Percentiles rank a stretch among this genome's conserved stretches.
Evolutionary conservation across 352 stramenopile species (phyloP).

Genomic region (Phytophthora citrophthora): DNA sequence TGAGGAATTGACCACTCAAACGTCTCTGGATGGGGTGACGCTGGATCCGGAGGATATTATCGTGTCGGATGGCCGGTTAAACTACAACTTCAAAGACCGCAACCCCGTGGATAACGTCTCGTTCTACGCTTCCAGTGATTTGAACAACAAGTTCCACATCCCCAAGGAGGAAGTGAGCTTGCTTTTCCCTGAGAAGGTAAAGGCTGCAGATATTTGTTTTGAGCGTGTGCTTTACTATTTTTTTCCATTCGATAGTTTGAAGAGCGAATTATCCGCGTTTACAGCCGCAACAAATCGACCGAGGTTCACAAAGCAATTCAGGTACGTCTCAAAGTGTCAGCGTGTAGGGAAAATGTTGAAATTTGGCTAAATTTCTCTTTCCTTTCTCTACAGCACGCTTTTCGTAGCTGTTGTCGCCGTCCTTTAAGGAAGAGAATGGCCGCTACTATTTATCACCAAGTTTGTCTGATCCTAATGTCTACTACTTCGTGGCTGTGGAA

Average conservation of each 20-base stretch:
- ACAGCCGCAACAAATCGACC: conserved; percentile 62
- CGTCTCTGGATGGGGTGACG: conserved; percentile 40
- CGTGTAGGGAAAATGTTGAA: neutral
- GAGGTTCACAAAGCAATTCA: conserved; percentile 66
- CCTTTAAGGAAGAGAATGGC: no score
- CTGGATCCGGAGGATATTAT: conserved; percentile 83
- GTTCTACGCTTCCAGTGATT: conserved; percentile 82
- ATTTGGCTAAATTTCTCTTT: neutral
- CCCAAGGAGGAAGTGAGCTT: conserved; percentile 82
- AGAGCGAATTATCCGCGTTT: conserved; percentile 82
- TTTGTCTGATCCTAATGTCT: neutral
- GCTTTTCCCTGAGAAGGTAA: conserved; percentile 80
- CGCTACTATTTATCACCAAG: conserved; percentile 12
- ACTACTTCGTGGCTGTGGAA: no score
- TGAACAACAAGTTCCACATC: conserved; percentile 75
- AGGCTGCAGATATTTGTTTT: neutral
- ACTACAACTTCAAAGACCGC: conserved; percentile 85
- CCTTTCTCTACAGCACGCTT: conserved; percentile 48
- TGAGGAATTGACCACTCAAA: conserved; percentile 66
- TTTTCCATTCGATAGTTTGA: conserved; percentile 58
- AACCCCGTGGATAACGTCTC: conserved; percentile 86
- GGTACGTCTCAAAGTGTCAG: conserved; percentile 25
- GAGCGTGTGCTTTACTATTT: neutral
- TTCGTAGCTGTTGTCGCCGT: conserved; percentile 74
- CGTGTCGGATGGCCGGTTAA: conserved; percentile 74